Evolutionary conservation across 2,329 filamentous ascomycete species (phyloP), one percentile per base, ranked within the genome.

Genomic region (Calonectria pseudoturangicola): DNA sequence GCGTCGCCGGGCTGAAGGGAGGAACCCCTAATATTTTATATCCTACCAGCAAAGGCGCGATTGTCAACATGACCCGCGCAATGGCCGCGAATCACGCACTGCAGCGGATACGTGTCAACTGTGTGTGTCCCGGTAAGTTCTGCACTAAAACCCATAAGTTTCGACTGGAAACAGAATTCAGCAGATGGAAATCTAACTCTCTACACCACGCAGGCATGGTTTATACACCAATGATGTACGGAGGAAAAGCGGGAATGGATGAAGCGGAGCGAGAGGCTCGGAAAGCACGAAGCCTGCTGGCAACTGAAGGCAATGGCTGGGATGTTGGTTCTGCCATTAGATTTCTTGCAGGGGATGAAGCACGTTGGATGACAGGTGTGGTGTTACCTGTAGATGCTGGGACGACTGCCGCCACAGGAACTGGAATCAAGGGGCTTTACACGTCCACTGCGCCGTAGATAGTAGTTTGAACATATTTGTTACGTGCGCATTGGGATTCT

Each of bases 1-100:
- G 87, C 58, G 91, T 93, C 1, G 90, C 91, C 0, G 91, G 91
- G 0, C 64, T 88, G 33, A 82, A 83, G n/a, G 87, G 87, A 0
- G 87, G 87, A 0, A 86, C 84, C 36, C 85, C 86, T 1, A 82
- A 84, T 72, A 74, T 89, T 5, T 75, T 88, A 1, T 88, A 88
- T 58, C 86, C 87, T 8, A 88, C 86, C 0, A 84, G 82, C 72
- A 88, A 88, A 70, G 86, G 87, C 0, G 86, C 87, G 0, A 84
- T 89, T 1, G 83, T 89, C 3, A 86, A 89, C 28, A 88, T 89
- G 87, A 89, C 88, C 0, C 77, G 86, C 1, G 86, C 87, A 1
- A 89, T 89, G 87, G 87, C 88, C 0, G 86, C 86, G 1, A 85
- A 89, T 39, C 87, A 89, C 74, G 87, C 83, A 4, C 69, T 75